Evolutionary conservation across 2,329 filamentous ascomycete genomes (phyloP).

Genomic region (Incumbomyces lentus): DNA sequence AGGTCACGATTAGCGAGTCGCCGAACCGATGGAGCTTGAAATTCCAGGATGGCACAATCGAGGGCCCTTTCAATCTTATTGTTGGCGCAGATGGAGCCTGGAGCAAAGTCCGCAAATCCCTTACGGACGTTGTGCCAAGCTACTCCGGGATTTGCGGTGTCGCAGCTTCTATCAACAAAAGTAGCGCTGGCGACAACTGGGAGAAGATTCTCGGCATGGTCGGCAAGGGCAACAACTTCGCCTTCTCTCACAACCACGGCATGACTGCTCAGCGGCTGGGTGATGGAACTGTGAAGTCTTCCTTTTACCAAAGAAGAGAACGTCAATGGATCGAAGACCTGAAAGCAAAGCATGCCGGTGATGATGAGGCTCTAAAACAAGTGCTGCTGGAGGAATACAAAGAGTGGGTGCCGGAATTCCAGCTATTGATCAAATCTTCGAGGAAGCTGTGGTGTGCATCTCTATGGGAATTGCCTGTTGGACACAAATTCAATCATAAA

Average conservation of each 20-base stretch:
- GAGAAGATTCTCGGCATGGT: slow-evolving; percentile 19
- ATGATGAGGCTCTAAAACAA: slow-evolving; percentile 14
- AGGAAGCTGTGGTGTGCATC: slow-evolving; percentile 11
- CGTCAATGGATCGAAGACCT: slow-evolving; percentile 18
- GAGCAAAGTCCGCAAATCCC: slow-evolving; percentile 28
- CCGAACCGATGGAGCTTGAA: slow-evolving; percentile 23
- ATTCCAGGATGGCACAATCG: slow-evolving; percentile 18
- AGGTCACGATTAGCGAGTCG: slow-evolving; percentile 5
- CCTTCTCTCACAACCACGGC: slow-evolving; percentile 13
- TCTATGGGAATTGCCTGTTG: slow-evolving; percentile 21
- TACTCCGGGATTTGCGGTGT: slow-evolving; percentile 29
- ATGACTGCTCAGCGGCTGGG: slow-evolving; percentile 19
- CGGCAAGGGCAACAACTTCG: slow-evolving; percentile 19
- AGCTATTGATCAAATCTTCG: slow-evolving; percentile 18
- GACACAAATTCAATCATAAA: slow-evolving; percentile 19
- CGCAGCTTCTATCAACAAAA: slow-evolving; percentile 17
- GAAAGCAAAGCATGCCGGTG: slow-evolving; percentile 6
- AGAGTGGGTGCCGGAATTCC: slow-evolving; percentile 17
- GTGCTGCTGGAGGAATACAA: slow-evolving; percentile 17
- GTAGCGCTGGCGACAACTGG: slow-evolving; percentile 21
- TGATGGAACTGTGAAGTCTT: slow-evolving; percentile 21
- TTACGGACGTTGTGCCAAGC: slow-evolving; percentile 26
- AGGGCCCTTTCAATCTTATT: slow-evolving; percentile 31
- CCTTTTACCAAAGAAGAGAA: slow-evolving; percentile 18
- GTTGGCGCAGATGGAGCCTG: slow-evolving; percentile 38